These are phyloP conservation scores for Croton setiger DNA, from an alignment of 441 rosid genomes.

Conservation along the genomic window DNA sequence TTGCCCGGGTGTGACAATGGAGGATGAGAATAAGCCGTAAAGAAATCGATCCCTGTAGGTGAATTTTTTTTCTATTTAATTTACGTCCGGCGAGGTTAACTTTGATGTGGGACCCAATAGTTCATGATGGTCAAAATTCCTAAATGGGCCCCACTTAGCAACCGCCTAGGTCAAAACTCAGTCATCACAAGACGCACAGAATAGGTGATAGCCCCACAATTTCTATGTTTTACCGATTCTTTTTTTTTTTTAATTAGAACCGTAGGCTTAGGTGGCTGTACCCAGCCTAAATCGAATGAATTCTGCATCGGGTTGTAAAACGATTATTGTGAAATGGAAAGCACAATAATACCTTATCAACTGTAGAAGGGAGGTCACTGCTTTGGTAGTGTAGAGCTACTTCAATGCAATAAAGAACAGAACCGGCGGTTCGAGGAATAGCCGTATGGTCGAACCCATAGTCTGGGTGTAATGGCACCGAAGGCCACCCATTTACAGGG, in stretches of 20 bases:
- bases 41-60: constrained; percentile 31
- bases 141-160: constrained; percentile 28
- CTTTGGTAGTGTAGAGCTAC: constrained; percentile 57
- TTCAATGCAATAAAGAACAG: constrained; percentile 90
- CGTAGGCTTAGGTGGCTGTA: background rate
- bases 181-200: constrained; percentile 12
- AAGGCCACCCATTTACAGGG: constrained; percentile 81
- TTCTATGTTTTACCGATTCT: background rate
- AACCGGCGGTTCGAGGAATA: constrained; percentile 46
- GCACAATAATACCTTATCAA: constrained; percentile 51
- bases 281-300: background rate
- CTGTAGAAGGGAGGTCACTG: constrained; percentile 37
- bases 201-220: constrained; percentile 22
- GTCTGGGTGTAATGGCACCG: constrained; percentile 49
- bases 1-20: constrained; percentile 11
- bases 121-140: constrained; percentile 23
- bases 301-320: background rate
- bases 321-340: background rate
- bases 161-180: constrained; percentile 31
- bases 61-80: constrained; percentile 23
- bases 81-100: constrained; percentile 9
- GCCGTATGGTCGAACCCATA: constrained; percentile 40
- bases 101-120: constrained; percentile 14
- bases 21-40: constrained; percentile 24
- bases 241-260: background rate